Percentiles rank a stretch among this genome's conserved stretches.
phyloP scores from a whole-genome alignment of 2,329 filamentous ascomycete species.

The Fusarium chaquense region DNA sequence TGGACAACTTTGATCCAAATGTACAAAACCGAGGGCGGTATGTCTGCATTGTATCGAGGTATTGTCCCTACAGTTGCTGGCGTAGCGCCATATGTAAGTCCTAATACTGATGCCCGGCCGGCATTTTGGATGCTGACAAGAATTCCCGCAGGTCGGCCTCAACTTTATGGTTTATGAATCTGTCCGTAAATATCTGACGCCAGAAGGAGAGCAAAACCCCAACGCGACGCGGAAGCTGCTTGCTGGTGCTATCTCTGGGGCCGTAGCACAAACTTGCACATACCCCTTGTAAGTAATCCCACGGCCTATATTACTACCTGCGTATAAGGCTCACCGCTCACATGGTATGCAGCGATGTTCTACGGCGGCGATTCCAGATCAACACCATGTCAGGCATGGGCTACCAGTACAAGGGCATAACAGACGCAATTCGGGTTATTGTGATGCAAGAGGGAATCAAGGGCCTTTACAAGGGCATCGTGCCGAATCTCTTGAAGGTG shows the following conservation, averaged over 20 bases:
- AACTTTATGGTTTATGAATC: slow-evolving; percentile 99
- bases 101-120: background rate
- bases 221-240: slow-evolving; percentile 82
- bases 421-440: slow-evolving; percentile 86
- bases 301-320: background rate
- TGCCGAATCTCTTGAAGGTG: slow-evolving; percentile 95
- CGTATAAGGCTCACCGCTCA: slow-evolving; percentile 38
- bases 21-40: slow-evolving; percentile 91
- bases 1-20: slow-evolving; percentile 84
- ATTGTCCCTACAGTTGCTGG: slow-evolving; percentile 94
- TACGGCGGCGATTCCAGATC: slow-evolving; percentile 95
- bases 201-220: slow-evolving; percentile 88
- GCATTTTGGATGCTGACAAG: slow-evolving; percentile 11
- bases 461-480: slow-evolving; percentile 95
- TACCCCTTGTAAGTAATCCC: slow-evolving; percentile 85
- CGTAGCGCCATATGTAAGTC: slow-evolving; percentile 87
- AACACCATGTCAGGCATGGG: slow-evolving; percentile 99
- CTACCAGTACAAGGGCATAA: slow-evolving; percentile 90
- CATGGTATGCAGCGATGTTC: slow-evolving; percentile 75
- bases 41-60: slow-evolving; percentile 89
- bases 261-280: slow-evolving; percentile 95
- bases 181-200: slow-evolving; percentile 84
- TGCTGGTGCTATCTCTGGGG: slow-evolving; percentile 94
- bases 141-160: slow-evolving; percentile 77
- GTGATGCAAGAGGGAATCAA: slow-evolving; percentile 83